Percentiles rank a stretch among this genome's conserved stretches.
phyloP scores from a whole-genome alignment of 179 eudicot species.

The Spergularia azorica region DNA sequence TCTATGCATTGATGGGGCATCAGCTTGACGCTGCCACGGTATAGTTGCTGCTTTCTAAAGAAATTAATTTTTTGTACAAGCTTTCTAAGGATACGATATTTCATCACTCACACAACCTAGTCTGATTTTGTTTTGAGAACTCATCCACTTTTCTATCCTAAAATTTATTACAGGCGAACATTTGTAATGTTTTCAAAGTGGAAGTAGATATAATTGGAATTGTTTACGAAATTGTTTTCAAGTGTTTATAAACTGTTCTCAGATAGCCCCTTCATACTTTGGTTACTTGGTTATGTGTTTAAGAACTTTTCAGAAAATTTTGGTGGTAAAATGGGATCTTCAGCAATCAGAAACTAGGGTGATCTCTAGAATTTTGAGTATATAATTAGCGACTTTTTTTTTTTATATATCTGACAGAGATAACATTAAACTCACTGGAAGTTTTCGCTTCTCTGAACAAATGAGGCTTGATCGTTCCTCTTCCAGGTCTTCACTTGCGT shows the following conservation, averaged over 20 bases:
- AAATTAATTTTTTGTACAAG: not conserved
- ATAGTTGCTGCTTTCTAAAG: conserved; percentile 26
- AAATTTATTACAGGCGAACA: not conserved
- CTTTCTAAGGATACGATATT: not conserved
- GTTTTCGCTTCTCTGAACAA: conserved; percentile 8
- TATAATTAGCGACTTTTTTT: not conserved
- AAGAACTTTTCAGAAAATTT: not conserved
- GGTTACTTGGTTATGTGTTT: not conserved
- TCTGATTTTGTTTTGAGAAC: not conserved
- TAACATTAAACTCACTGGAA: not conserved
- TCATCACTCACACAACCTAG: not conserved
- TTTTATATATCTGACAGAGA: not conserved
- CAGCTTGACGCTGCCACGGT: conserved; percentile 99
- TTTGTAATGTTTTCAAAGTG: not conserved
- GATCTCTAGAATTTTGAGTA: not conserved
- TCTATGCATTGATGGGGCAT: conserved; percentile 79
- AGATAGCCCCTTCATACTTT: not conserved
- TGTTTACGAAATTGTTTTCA: not conserved
- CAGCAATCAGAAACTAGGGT: conserved; percentile 4
- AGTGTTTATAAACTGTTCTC: not conserved
- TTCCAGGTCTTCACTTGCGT: conserved; percentile 93
- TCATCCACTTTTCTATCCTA: not conserved
- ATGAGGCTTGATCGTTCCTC: conserved; percentile 7
- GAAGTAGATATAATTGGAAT: not conserved
- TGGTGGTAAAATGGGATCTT: not conserved